Evolutionary conservation across 371 early-diverging fungal species (phyloP).

Genomic region (Smittium culicis): DNA sequence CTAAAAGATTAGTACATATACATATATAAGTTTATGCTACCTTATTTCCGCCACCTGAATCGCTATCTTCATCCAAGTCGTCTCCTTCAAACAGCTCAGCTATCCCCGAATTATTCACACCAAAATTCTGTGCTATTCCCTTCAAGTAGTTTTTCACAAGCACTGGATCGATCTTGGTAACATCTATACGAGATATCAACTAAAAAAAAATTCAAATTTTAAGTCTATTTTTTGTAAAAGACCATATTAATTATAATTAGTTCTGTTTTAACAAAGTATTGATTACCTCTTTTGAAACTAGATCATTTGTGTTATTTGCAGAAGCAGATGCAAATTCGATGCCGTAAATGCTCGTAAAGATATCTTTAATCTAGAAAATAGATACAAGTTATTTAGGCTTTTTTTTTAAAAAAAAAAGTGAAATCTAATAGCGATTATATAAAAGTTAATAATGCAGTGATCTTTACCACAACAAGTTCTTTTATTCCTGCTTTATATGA

Average conservation of each 20-base stretch:
- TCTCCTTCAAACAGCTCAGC: not conserved
- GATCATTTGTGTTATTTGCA: not conserved
- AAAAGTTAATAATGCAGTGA: not conserved
- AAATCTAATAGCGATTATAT: too few species aligned
- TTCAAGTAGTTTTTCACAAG: constrained; percentile 5
- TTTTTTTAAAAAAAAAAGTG: too few species aligned
- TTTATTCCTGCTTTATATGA: constrained; percentile 72
- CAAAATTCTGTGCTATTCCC: constrained; percentile 2
- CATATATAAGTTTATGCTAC: too few species aligned
- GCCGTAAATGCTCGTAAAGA: not conserved
- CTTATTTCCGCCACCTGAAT: not conserved
- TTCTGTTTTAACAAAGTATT: not conserved
- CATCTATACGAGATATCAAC: not conserved
- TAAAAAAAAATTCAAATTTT: not conserved
- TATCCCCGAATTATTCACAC: not conserved
- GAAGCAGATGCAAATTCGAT: not conserved
- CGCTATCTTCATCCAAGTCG: not conserved
- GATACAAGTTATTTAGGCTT: too few species aligned
- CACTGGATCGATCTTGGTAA: not conserved
- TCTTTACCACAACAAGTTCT: constrained; percentile 41
- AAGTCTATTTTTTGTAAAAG: too few species aligned
- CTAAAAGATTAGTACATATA: too few species aligned
- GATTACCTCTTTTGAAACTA: not conserved
- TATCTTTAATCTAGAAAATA: constrained; percentile 5
- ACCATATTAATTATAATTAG: too few species aligned